These are phyloP conservation scores for Postia placenta DNA, from an alignment of 768 basidiomycete species.

Conservation along the genomic window DNA sequence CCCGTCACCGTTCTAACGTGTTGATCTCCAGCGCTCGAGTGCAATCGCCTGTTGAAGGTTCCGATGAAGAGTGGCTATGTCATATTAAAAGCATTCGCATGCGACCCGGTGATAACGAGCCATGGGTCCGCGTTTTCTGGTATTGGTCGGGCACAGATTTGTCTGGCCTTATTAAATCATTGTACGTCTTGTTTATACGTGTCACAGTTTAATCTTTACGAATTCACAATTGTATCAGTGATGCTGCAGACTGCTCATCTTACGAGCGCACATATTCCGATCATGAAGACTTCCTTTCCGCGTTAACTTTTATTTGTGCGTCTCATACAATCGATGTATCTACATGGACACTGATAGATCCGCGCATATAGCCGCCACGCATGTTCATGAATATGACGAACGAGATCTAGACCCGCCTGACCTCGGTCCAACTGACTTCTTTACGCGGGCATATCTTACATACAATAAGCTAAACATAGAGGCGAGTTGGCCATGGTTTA, in stretches of 20 bases:
- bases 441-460: slow-evolving; percentile 3
- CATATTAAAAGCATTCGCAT: slow-evolving; percentile 7
- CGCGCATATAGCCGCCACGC: slow-evolving; percentile 4
- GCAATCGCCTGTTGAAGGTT: no score
- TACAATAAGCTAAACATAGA: no score
- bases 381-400: slow-evolving; percentile 15
- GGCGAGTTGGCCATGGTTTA: no score
- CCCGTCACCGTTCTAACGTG: no score
- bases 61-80: slow-evolving; percentile 13
- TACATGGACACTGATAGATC: no score
- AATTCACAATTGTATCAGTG: not conserved
- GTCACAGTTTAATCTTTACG: not conserved
- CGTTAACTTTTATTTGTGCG: slow-evolving; percentile 5
- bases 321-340: no score
- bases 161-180: slow-evolving; percentile 2
- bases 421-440: slow-evolving; percentile 7
- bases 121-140: slow-evolving; percentile 11
- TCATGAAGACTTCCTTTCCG: slow-evolving; percentile 1
- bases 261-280: slow-evolving; percentile 11
- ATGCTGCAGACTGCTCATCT: slow-evolving; percentile 5
- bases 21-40: no score
- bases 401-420: slow-evolving; percentile 9
- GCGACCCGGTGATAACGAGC: not conserved
- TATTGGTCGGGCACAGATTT: slow-evolving; percentile 14
- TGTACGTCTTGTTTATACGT: slow-evolving; percentile 6